Percentiles rank a stretch among this genome's conserved stretches.
These are phyloP conservation scores for Pseudoneurospora amorphoporcata DNA, from an alignment of 495 filamentous ascomycete species.

Conservation along the genomic window DNA sequence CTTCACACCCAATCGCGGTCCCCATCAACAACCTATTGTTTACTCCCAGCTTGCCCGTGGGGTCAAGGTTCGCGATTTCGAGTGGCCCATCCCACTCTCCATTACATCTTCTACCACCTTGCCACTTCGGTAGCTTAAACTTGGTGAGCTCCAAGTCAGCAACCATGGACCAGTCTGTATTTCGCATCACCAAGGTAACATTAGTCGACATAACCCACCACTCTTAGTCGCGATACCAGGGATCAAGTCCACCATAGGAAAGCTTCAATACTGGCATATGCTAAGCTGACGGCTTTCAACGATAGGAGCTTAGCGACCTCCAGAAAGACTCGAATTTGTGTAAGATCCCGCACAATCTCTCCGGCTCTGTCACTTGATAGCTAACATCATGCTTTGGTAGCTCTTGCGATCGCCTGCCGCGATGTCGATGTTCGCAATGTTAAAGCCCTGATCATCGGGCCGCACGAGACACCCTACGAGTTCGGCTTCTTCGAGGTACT, in stretches of 20 bases:
- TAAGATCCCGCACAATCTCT: constrained; percentile 30
- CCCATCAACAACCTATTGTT: not conserved
- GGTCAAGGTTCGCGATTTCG: not conserved
- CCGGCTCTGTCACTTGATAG: not conserved
- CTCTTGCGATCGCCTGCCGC: constrained; percentile 73
- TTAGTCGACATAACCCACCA: constrained; percentile 24
- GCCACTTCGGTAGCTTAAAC: not conserved
- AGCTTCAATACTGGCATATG: constrained; percentile 28
- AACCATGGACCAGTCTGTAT: constrained; percentile 73
- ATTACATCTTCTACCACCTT: not conserved
- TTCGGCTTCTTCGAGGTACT: constrained; percentile 91
- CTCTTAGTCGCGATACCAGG: not conserved
- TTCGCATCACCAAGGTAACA: constrained; percentile 64
- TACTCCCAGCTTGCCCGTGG: not conserved
- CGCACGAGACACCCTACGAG: constrained; percentile 91
- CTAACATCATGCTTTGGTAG: constrained; percentile 30
- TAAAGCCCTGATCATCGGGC: constrained; percentile 80
- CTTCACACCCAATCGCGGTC: not conserved
- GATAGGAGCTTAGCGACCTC: constrained; percentile 71
- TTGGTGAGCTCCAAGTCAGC: constrained; percentile 4
- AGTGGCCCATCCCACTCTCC: not conserved
- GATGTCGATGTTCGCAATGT: constrained; percentile 86
- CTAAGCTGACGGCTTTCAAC: constrained; percentile 11
- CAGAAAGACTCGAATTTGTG: constrained; percentile 74
- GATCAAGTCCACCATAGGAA: constrained; percentile 7